Evolutionary conservation across 345 rosid species (phyloP), one percentile per base, ranked within the genome.

Genomic region (Eucalyptus cloeziana): DNA sequence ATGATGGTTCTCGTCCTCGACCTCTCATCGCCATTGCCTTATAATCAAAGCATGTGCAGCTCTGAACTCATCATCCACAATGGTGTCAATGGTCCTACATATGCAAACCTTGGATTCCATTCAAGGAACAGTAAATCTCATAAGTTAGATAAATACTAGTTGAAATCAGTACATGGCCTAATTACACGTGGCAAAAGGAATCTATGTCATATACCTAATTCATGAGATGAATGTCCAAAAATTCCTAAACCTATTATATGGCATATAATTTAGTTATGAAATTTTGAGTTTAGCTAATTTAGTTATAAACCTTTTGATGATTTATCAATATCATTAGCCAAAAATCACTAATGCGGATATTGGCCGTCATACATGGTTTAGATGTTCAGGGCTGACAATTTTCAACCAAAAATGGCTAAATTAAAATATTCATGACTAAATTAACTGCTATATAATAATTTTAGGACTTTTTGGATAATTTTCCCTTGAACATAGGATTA

Each of bases 351-450:
- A 31, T 5, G 22, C 1, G 1, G 21, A 69, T 5, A 1, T 67
- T 14, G 0, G 21, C 0, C 3, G 2, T 33, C 22, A 16, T 69
- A 4, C 7, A 69, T 16, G 10, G 13, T 43, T 31, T 9, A 17
- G 1, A 16, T 5, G 12, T 5, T 17, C 3, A 3, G 0, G 8
- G 9, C 4, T 33, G 7, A 33, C 2, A 0, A 31, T 69, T 33
- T 69, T 4, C 0, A 0, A 33, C 17, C 12, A 16, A 71, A 33
- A 10, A 19, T 71, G 4, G 7, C 2, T 40, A 71, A 71, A 33
- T 33, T 31, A 10, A 69, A 17, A 69, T 0, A 5, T 31, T 69
- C 9, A 17, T 31, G 13, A 71, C 1, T 37, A 0, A 17, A 69
- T 33, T 33, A 17, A 7, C 25, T 1, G 0, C 2, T 16, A 1